Evolutionary conservation across 2,329 filamentous ascomycete genomes (phyloP), one percentile per base, ranked within the genome.

Genomic region (Cadophora sp.): DNA sequence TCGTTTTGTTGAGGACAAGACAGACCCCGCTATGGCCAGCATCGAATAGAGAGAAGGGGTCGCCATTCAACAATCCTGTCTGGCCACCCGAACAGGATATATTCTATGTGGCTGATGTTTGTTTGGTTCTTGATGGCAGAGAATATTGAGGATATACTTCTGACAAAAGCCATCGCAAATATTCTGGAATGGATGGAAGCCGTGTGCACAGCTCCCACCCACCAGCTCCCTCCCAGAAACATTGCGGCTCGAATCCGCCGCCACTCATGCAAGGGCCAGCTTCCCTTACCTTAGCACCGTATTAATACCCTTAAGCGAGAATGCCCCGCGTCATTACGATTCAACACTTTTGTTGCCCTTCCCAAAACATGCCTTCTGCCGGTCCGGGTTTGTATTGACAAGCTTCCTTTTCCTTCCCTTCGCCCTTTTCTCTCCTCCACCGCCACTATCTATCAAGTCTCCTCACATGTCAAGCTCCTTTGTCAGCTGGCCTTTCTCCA

Each of bases 401-500:
- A 53, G 50, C 36, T 39, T 39, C 36, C 36, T 13, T 39, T 39
- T 8, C 27, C 33, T 53, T 33, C 50, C 50, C 30, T 53, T 33
- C 50, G 50, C 27, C 50, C 50, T 43, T 41, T 43, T 43, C 13
- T 1, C 33, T 33, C 39, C 22, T 18, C 2, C 39, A 55, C 47
- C 33, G 27, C 39, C 14, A 27, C 13, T 30, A 2, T 39, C 13
- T 30, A 2, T 39, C 36, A 39, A 39, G 36, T 39, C 53, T 20
- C 13, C 50, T 63, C 62, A 64, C 62, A 64, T 59, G 62, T 59
- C 53, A 59, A 50, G 20, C 6, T 50, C 41, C n/a, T 27, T 56
- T 39, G 53, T 33, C 53, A 39, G 41, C 39, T 47, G 30, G 22
- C 39, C 36, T 58, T 59, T 59, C 56, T 30, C 39, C 56, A 59